A percentile compares a stretch with the other conserved stretches of the same genome.
Evolutionary conservation across 2,329 filamentous ascomycete genomes (phyloP).

Genomic region (Xylariaceae sp.): DNA sequence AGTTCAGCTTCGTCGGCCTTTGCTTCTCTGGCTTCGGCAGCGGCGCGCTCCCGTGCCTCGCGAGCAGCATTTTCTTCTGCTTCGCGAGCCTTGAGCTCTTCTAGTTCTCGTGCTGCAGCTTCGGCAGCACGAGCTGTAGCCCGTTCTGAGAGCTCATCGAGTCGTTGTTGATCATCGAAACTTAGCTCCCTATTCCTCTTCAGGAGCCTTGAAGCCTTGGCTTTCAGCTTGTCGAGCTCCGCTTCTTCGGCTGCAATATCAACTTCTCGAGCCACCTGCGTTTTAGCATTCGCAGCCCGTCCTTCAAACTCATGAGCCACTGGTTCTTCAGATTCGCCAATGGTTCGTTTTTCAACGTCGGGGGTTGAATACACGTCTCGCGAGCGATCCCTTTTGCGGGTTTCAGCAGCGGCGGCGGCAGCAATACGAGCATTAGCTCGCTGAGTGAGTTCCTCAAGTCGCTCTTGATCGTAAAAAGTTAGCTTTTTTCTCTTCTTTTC

Average conservation of each 20-base stretch:
- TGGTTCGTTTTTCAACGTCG: constrained; percentile 23
- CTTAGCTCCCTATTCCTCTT: not conserved
- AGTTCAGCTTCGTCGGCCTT: constrained; percentile 3
- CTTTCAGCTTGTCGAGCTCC: constrained; percentile 1
- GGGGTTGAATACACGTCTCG: constrained; percentile 24
- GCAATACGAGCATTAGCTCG: constrained; percentile 17
- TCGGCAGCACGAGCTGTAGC: not conserved
- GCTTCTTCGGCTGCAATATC: constrained; percentile 2
- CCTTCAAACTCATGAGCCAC: constrained; percentile 22
- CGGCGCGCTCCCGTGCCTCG: constrained; percentile 3
- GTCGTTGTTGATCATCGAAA: not conserved
- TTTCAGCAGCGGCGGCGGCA: constrained; percentile 21
- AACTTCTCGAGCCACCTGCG: constrained; percentile 4
- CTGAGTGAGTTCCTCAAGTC: constrained; percentile 15
- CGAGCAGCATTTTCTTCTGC: constrained; percentile 2
- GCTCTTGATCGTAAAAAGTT: constrained; percentile 8
- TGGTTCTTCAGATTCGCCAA: constrained; percentile 23
- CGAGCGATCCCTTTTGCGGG: constrained; percentile 9
- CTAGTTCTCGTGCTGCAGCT: constrained; percentile 3
- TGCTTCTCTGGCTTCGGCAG: constrained; percentile 4
- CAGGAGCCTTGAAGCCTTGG: not conserved
- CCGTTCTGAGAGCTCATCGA: not conserved
- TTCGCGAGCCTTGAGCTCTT: constrained; percentile 1
- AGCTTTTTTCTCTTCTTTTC: constrained; percentile 5
- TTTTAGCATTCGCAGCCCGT: constrained; percentile 5